Conservation (phyloP, 1,284 basidiomycete species). For the Trichosporon inkin region DNA sequence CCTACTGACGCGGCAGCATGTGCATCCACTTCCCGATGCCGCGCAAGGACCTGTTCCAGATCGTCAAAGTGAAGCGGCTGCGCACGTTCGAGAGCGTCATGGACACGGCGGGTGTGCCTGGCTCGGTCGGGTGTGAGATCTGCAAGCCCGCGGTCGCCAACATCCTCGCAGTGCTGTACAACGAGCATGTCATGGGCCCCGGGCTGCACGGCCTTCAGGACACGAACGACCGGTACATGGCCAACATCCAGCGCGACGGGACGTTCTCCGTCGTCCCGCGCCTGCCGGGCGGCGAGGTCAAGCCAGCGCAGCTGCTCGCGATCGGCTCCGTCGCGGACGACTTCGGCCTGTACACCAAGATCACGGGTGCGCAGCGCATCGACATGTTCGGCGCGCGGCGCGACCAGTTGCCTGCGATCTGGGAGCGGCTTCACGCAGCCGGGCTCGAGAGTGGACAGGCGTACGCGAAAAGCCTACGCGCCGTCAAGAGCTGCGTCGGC, state of each 20-base stretch:
- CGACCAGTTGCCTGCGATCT: slow-evolving; percentile 70
- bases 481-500: slow-evolving; percentile 61
- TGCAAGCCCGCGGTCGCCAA: slow-evolving; percentile 68
- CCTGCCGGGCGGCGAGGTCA: slow-evolving; percentile 55
- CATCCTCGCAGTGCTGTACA: slow-evolving; percentile 61
- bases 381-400: slow-evolving; percentile 72
- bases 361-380: slow-evolving; percentile 63
- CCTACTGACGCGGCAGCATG: slow-evolving; percentile 47
- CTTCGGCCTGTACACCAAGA: slow-evolving; percentile 67
- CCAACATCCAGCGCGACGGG: slow-evolving; percentile 71
- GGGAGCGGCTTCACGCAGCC: slow-evolving; percentile 63
- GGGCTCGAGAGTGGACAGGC: slow-evolving; percentile 74
- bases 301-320: slow-evolving; percentile 64
- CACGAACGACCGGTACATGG: slow-evolving; percentile 57
- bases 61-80: slow-evolving; percentile 65
- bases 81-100: slow-evolving; percentile 60
- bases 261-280: slow-evolving; percentile 71
- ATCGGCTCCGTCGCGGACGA: slow-evolving; percentile 68
- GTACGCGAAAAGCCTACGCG: slow-evolving; percentile 62
- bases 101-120: slow-evolving; percentile 54
- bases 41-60: slow-evolving; percentile 64
- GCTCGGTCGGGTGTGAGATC: slow-evolving; percentile 64
- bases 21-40: slow-evolving; percentile 68
- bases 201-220: slow-evolving; percentile 63
- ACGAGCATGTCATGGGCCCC: slow-evolving; percentile 65